Evolutionary conservation across 768 basidiomycete genomes (phyloP).

Genomic region (Phylloporus sp.): DNA sequence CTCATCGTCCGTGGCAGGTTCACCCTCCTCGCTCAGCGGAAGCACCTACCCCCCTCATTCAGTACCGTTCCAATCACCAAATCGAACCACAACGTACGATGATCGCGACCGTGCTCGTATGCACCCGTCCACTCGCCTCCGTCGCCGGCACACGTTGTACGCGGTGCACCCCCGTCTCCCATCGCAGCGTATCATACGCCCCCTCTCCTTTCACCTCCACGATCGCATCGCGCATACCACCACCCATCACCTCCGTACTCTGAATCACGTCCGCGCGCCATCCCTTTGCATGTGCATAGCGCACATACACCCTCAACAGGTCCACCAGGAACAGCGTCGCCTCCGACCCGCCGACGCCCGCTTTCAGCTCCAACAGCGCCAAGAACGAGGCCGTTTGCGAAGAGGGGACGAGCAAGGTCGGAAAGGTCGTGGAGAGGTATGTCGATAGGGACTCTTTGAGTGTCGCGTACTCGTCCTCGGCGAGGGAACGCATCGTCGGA

Average conservation of each 20-base stretch:
- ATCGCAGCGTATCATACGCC: slow-evolving; percentile 72
- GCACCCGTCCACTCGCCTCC: slow-evolving; percentile 80
- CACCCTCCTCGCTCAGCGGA: slow-evolving; percentile 68
- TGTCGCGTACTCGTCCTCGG: slow-evolving; percentile 55
- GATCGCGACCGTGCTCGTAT: slow-evolving; percentile 87
- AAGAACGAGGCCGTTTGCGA: slow-evolving; percentile 63
- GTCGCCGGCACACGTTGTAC: slow-evolving; percentile 93
- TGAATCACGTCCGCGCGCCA: slow-evolving; percentile 64
- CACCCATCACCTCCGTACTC: slow-evolving; percentile 51
- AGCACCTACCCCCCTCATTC: slow-evolving; percentile 54
- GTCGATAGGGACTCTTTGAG: slow-evolving; percentile 35
- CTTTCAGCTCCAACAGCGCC: slow-evolving; percentile 85
- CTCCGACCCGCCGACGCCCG: slow-evolving; percentile 91
- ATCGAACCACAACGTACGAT: slow-evolving; percentile 49
- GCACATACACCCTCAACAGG: slow-evolving; percentile 76
- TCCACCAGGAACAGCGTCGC: slow-evolving; percentile 76
- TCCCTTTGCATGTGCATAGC: slow-evolving; percentile 46
- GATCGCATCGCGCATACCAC: slow-evolving; percentile 74
- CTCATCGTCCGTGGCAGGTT: slow-evolving; percentile 47
- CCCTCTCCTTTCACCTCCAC: slow-evolving; percentile 75
- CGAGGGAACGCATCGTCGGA: slow-evolving; percentile 67
- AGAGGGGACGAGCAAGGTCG: slow-evolving; percentile 66
- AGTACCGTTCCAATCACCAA: not conserved
- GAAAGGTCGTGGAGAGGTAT: slow-evolving; percentile 45
- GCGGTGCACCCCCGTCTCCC: slow-evolving; percentile 95